Percentiles rank a stretch among this genome's conserved stretches.
Conservation (phyloP, 345 rosid genomes). For the Linum trigynum region DNA sequence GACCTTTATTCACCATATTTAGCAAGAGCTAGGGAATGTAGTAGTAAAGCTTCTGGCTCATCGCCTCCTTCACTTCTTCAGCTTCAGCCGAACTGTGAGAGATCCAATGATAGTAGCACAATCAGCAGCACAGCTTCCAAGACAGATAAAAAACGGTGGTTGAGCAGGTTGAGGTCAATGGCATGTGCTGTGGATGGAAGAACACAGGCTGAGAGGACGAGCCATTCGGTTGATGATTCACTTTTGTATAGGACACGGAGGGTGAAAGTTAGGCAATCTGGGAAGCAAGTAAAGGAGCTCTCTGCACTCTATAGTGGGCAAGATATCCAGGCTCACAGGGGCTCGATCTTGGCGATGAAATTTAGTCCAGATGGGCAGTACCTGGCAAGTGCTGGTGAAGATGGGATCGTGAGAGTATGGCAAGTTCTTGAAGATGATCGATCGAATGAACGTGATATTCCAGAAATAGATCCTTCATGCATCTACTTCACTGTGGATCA, state of each 20-base stretch:
- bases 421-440: conserved; percentile 60
- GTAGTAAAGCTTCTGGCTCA: conserved; percentile 11
- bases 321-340: conserved; percentile 67
- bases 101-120: too few species aligned
- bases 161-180: conserved; percentile 45
- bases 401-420: conserved; percentile 55
- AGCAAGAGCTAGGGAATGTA: conserved; percentile 14
- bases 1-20: conserved; percentile 11
- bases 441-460: conserved; percentile 47
- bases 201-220: conserved; percentile 28
- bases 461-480: conserved; percentile 67
- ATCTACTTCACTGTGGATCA: conserved; percentile 65
- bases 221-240: conserved; percentile 20
- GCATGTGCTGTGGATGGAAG: conserved; percentile 43
- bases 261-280: conserved; percentile 56
- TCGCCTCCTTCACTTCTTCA: conserved; percentile 18
- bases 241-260: conserved; percentile 35
- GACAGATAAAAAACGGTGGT: conserved; percentile 51
- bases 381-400: conserved; percentile 77
- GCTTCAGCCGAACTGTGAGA: neutral
- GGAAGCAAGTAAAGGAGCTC: conserved; percentile 55
- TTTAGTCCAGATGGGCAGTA: conserved; percentile 79
- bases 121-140: conserved; percentile 13
- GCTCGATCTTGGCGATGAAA: conserved; percentile 61
- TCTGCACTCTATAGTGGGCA: conserved; percentile 65